Conservation (phyloP, 352 stramenopile species). For the Globisporangium orthogonon region DNA sequence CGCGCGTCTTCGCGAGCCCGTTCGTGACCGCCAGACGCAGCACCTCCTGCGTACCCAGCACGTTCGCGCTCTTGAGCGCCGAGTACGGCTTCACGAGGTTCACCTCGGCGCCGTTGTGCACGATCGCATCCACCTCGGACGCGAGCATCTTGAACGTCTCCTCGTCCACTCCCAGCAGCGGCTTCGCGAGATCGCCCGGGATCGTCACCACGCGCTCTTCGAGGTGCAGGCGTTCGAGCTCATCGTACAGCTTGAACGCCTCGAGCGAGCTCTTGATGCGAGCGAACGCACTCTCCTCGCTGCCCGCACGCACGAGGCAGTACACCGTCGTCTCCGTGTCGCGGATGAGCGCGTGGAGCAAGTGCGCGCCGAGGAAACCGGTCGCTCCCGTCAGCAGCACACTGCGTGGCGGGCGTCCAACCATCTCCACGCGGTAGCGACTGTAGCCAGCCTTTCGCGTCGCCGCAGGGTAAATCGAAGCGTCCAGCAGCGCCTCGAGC, state of each 20-base stretch:
- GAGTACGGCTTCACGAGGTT: slow-evolving; percentile 91
- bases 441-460: slow-evolving; percentile 71
- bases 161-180: slow-evolving; percentile 74
- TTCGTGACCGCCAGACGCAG: slow-evolving; percentile 83
- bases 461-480: slow-evolving; percentile 63
- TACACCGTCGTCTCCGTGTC: slow-evolving; percentile 68
- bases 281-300: slow-evolving; percentile 38
- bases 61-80: slow-evolving; percentile 82
- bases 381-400: slow-evolving; percentile 89
- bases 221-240: slow-evolving; percentile 45
- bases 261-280: slow-evolving; percentile 56
- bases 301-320: slow-evolving; percentile 68
- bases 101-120: slow-evolving; percentile 91
- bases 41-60: slow-evolving; percentile 87
- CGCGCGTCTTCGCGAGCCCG: slow-evolving; percentile 61
- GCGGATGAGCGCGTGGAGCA: slow-evolving; percentile 79
- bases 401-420: slow-evolving; percentile 56
- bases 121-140: slow-evolving; percentile 84
- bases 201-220: slow-evolving; percentile 65
- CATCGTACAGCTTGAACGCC: slow-evolving; percentile 44
- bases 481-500: slow-evolving; percentile 57
- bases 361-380: slow-evolving; percentile 84
- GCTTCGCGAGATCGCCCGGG: slow-evolving; percentile 73
- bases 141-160: slow-evolving; percentile 84
- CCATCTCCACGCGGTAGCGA: slow-evolving; percentile 78